Conservation (phyloP, 179 eudicot species). For the Beta lomatogona region DNA sequence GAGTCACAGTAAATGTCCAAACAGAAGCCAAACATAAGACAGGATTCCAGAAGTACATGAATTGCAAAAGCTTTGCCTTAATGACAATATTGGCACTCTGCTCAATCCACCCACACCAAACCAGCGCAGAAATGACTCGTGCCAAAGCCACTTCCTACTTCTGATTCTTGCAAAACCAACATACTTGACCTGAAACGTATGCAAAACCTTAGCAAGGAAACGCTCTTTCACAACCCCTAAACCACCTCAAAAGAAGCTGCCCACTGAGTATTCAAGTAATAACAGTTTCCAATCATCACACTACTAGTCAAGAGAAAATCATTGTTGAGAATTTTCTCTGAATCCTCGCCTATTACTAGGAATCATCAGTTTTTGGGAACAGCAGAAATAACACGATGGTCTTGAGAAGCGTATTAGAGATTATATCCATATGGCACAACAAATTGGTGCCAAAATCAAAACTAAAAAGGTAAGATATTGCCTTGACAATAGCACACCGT, state of each 20-base stretch:
- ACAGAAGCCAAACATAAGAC: neutral
- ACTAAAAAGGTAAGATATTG: neutral
- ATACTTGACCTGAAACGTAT: conserved; percentile 18
- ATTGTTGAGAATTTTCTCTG: neutral
- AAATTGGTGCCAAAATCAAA: neutral
- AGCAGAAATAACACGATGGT: neutral
- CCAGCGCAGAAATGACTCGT: conserved; percentile 19
- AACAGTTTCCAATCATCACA: neutral
- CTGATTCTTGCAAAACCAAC: conserved; percentile 18
- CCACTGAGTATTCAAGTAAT: neutral
- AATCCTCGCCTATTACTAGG: neutral
- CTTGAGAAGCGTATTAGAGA: neutral
- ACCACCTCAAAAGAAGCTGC: conserved; percentile 10
- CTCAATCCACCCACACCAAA: conserved; percentile 23
- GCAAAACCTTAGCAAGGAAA: conserved; percentile 21
- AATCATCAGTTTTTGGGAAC: no score
- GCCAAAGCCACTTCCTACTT: conserved; percentile 28
- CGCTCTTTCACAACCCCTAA: conserved; percentile 12
- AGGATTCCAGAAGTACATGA: conserved; percentile 9
- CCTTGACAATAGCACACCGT: neutral
- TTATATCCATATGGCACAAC: neutral
- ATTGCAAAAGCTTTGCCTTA: conserved; percentile 20
- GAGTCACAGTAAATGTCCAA: neutral
- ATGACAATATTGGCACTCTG: conserved; percentile 15
- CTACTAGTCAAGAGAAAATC: neutral